Conservation (phyloP, 2,329 filamentous ascomycete genomes). For the Macrophomina tecta region DNA sequence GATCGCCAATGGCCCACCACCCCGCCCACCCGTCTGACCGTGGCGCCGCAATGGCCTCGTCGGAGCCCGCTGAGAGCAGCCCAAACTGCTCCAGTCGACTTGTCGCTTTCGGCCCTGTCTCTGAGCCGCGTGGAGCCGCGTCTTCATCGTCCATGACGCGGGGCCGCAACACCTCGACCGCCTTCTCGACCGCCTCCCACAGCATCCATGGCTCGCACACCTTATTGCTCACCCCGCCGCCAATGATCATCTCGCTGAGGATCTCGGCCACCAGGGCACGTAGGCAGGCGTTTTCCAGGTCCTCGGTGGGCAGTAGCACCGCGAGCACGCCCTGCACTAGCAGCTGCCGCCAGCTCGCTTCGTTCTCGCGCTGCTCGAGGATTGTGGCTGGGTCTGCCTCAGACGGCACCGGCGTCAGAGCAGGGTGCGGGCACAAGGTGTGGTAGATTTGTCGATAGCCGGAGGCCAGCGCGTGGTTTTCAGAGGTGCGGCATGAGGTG, state of each 20-base stretch:
- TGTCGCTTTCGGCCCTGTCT: conserved; percentile 35
- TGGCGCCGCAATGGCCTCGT: conserved; percentile 34
- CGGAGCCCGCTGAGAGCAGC: conserved; percentile 50
- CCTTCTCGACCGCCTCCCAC: conserved; percentile 81
- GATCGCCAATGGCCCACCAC: conserved; percentile 21
- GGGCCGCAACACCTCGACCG: conserved; percentile 58
- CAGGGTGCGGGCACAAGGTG: conserved; percentile 79
- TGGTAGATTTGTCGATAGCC: conserved; percentile 78
- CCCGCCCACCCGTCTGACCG: conserved; percentile 12
- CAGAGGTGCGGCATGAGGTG: conserved; percentile 65
- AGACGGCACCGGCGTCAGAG: conserved; percentile 76
- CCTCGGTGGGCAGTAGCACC: conserved; percentile 87
- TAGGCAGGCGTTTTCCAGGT: conserved; percentile 85
- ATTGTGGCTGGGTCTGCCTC: conserved; percentile 57
- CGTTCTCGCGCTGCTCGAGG: conserved; percentile 73
- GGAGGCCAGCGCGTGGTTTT: conserved; percentile 64
- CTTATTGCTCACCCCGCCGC: conserved; percentile 79
- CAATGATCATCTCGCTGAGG: conserved; percentile 86
- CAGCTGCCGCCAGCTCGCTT: conserved; percentile 83
- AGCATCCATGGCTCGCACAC: conserved; percentile 87
- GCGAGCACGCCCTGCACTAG: conserved; percentile 83
- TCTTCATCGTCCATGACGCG: conserved; percentile 35
- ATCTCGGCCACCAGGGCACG: conserved; percentile 85
- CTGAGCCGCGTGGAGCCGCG: conserved; percentile 25
- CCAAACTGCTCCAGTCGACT: conserved; percentile 61